phyloP scores from a whole-genome alignment of 768 basidiomycete species.

The Podaxis rugospora region DNA sequence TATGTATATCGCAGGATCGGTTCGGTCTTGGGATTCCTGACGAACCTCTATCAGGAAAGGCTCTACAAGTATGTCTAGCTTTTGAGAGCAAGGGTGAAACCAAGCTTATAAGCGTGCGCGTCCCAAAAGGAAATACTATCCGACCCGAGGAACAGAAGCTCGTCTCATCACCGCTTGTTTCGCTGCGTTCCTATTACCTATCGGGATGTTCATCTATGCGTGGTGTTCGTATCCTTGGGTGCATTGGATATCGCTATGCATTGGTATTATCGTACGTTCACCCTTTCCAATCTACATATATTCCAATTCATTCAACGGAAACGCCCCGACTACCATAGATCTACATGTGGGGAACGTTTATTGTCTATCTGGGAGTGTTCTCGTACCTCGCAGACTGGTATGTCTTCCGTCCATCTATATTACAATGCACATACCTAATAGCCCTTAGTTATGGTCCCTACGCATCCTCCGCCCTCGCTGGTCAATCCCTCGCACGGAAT shows the following conservation, averaged over 20 bases:
- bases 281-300: background rate
- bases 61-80: constrained; percentile 40
- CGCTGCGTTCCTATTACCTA: constrained; percentile 49
- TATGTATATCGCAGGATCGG: constrained; percentile 42
- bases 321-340: constrained; percentile 27
- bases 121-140: constrained; percentile 27
- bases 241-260: constrained; percentile 56
- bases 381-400: constrained; percentile 64
- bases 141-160: constrained; percentile 47
- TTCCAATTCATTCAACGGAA: background rate
- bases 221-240: constrained; percentile 56
- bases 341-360: constrained; percentile 45
- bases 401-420: constrained; percentile 12
- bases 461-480: constrained; percentile 67
- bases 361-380: constrained; percentile 56
- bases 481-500: constrained; percentile 60
- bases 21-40: constrained; percentile 41
- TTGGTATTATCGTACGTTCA: constrained; percentile 43
- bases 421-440: background rate
- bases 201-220: constrained; percentile 69
- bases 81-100: no score
- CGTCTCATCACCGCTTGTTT: constrained; percentile 54
- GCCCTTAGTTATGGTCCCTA: constrained; percentile 46
- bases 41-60: constrained; percentile 43
- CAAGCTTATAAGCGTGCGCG: background rate